Base-by-base conservation (phyloP, 2,329 filamentous ascomycete species). In the Alternaria atra region DNA sequence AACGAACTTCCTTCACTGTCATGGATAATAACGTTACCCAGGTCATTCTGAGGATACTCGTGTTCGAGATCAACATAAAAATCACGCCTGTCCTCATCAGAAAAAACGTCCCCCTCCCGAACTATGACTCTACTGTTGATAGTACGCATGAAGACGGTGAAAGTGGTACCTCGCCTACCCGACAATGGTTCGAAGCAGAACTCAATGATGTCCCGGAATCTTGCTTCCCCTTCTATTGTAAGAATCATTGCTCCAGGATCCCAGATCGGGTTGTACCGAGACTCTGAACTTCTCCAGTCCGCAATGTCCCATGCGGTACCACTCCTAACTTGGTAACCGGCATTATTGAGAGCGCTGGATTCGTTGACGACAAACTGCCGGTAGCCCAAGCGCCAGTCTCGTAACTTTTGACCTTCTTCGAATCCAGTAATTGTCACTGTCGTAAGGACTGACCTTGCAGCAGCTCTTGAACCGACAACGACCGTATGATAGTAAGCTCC, bases 221-320 rank as follows among this genome's bases (percentile, higher is more conserved):
- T 13, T 4, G 13, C 23, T 15, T 9, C 0, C 2, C 1, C 0
- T 12, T 2, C 6, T 4, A 29, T 2, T 5, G 43, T 46, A 30
- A 20, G 27, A 17, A 46, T 4, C n/a, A 30, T 46, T 8, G 25
- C 8, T 20, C 17, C 9, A 12, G 27, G 5, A 6, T 46, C 27
- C 43, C 25, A 46, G 12, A 17, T 10, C n/a, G 43, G 15, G 6
- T 20, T 27, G n/a, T 20, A 20, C 20, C 20, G 20, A 20, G 20
- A 20, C 20, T 20, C 20, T 20, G 20, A 20, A 20, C 20, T 20
- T 20, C 20, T 20, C 20, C 20, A 20, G 20, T 20, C 9, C 15
- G 25, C 27, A 15, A 10, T 6, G 5, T 20, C 4, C 43, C 43
- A 47, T 20, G 43, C 27, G 30, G 5, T 7, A 47, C n/a, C n/a